Evolutionary conservation across 2,329 filamentous ascomycete genomes (phyloP).

Genomic region (Cladosporium sp.): DNA sequence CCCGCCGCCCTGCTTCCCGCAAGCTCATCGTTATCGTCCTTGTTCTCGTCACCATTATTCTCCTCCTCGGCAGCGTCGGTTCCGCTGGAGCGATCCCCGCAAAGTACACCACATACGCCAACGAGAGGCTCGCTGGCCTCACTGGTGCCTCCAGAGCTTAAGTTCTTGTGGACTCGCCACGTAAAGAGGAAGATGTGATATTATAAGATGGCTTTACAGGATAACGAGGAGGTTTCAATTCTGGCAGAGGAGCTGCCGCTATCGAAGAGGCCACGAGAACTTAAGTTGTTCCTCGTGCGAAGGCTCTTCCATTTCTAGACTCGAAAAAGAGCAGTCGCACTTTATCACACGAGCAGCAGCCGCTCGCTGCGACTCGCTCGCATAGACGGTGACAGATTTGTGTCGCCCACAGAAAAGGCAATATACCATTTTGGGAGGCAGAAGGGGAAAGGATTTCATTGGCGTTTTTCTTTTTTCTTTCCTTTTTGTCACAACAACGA

Average conservation of each 20-base stretch:
- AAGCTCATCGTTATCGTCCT: conserved; percentile 73
- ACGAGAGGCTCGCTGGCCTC: conserved; percentile 14
- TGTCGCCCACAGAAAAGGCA: conserved; percentile 10
- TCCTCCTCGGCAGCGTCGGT: conserved; percentile 61
- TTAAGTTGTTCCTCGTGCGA: not conserved
- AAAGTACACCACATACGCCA: conserved; percentile 18
- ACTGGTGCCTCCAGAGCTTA: conserved; percentile 2
- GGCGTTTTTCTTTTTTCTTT: conserved; percentile 1
- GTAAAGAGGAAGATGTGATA: not conserved
- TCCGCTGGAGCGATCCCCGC: conserved; percentile 30
- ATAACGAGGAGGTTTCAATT: conserved; percentile 3
- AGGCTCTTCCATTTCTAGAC: not conserved
- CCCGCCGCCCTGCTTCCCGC: conserved; percentile 72
- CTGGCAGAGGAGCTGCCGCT: not conserved
- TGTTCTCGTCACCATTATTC: conserved; percentile 65
- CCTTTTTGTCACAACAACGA: not conserved
- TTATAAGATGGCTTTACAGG: not conserved
- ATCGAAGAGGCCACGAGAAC: no score
- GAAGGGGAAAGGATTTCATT: not conserved
- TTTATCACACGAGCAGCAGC: not conserved
- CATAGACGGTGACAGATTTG: not conserved
- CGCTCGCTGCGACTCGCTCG: not conserved
- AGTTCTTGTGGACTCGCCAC: not conserved
- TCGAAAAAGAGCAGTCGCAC: not conserved
- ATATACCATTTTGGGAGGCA: conserved; percentile 5